Conservation (phyloP, 345 rosid species). For the Sonneratia caseolaris region DNA sequence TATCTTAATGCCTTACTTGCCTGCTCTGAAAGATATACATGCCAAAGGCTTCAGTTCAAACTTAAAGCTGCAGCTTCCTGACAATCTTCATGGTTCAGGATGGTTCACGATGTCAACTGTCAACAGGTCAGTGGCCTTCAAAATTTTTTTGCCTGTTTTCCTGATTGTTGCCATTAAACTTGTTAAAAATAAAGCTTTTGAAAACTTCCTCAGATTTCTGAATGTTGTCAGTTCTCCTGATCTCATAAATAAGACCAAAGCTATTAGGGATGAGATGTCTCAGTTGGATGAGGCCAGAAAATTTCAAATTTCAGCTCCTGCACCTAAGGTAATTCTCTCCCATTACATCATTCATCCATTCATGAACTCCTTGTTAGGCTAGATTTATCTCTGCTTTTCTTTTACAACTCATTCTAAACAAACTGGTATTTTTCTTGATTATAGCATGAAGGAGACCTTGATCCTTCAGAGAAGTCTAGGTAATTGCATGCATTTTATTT, state of each 20-base stretch:
- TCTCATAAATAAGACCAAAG: constrained; percentile 25
- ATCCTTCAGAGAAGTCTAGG: background rate
- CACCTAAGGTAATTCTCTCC: background rate
- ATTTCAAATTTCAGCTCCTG: constrained; percentile 37
- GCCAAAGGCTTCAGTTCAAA: constrained; percentile 32
- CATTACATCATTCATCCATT: no score
- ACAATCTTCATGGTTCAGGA: constrained; percentile 17
- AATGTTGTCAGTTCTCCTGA: constrained; percentile 30
- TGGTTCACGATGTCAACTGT: constrained; percentile 58
- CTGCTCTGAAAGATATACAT: constrained; percentile 27
- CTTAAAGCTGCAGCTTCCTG: constrained; percentile 32
- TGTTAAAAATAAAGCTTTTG: background rate
- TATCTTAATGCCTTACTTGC: constrained; percentile 35
- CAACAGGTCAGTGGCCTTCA: constrained; percentile 27
- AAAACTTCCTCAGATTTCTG: constrained; percentile 33
- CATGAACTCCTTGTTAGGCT: no score
- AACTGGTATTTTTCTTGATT: background rate
- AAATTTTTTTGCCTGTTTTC: constrained; percentile 1
- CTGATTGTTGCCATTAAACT: background rate
- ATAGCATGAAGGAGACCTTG: background rate
- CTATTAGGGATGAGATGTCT: constrained; percentile 42
- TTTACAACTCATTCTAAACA: background rate
- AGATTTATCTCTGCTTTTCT: background rate
- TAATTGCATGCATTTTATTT: background rate
- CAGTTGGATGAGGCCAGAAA: constrained; percentile 56